These are phyloP conservation scores for Geranium incanum DNA, from an alignment of 441 rosid genomes.

Conservation along the genomic window DNA sequence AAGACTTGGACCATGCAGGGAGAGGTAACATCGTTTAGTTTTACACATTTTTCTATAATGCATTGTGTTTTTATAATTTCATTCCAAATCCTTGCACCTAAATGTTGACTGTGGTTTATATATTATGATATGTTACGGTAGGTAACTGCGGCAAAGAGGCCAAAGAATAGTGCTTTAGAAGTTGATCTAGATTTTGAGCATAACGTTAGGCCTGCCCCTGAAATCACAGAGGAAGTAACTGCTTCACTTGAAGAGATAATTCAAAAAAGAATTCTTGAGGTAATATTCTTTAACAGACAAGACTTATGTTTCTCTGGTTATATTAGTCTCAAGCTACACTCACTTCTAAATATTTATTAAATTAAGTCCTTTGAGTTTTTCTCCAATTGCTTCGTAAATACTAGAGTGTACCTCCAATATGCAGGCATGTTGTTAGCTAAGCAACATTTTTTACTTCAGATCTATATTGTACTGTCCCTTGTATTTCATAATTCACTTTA, in stretches of 20 bases:
- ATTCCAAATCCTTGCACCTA: neutral
- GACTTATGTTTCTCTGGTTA: neutral
- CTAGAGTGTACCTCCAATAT: neutral
- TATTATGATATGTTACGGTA: conserved; percentile 24
- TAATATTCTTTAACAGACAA: conserved; percentile 22
- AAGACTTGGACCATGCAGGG: conserved; percentile 95
- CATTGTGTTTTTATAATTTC: neutral
- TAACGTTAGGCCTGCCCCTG: conserved; percentile 86
- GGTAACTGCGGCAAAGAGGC: conserved; percentile 83
- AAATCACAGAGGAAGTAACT: conserved; percentile 90
- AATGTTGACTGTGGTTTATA: conserved; percentile 3
- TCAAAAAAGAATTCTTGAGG: conserved; percentile 65
- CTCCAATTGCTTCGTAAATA: neutral
- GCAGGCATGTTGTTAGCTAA: neutral
- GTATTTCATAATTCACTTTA: neutral
- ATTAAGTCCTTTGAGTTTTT: neutral
- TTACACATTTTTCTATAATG: neutral
- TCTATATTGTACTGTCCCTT: neutral
- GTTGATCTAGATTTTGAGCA: conserved; percentile 94
- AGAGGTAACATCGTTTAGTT: conserved; percentile 52
- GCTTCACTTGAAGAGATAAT: conserved; percentile 80
- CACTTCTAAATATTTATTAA: neutral
- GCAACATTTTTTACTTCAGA: neutral
- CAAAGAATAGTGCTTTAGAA: conserved; percentile 84
- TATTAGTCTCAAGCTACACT: neutral